Percentiles rank a stretch among this genome's conserved stretches.
Evolutionary conservation across 2,329 filamentous ascomycete species (phyloP).

Genomic region (Botrytis pseudocinerea): DNA sequence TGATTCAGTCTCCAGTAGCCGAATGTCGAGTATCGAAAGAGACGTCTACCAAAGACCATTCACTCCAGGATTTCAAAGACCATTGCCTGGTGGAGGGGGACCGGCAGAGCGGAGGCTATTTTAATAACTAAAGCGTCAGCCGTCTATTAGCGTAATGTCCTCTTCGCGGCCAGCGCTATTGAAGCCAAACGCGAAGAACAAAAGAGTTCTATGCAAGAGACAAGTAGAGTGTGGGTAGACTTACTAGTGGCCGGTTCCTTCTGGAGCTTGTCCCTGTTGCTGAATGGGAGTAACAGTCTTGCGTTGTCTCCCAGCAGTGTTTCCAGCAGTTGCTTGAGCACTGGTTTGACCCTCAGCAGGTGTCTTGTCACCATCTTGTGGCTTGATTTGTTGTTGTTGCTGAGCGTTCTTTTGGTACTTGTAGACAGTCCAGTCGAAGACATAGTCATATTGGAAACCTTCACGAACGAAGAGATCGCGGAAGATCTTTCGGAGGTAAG

Average conservation of each 20-base stretch:
- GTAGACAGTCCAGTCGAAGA: conserved; percentile 99
- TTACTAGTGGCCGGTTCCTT: conserved; percentile 18
- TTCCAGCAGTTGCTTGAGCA: conserved; percentile 72
- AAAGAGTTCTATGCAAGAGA: conserved; percentile 43
- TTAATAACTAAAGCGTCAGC: conserved; percentile 83
- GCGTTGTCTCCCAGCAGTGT: conserved; percentile 72
- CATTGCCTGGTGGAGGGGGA: conserved; percentile 68
- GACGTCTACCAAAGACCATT: background rate
- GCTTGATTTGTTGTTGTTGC: conserved; percentile 50
- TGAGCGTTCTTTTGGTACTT: conserved; percentile 98
- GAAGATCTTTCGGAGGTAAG: conserved; percentile 99
- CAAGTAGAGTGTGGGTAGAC: background rate
- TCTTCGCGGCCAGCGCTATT: conserved; percentile 72
- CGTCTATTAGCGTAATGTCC: conserved; percentile 70
- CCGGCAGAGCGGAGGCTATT: conserved; percentile 58
- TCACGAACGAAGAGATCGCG: conserved; percentile 98
- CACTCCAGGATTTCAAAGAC: conserved; percentile 14
- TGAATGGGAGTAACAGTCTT: conserved; percentile 55
- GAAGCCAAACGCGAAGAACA: conserved; percentile 79
- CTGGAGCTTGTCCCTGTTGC: conserved; percentile 10
- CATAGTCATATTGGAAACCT: conserved; percentile 99
- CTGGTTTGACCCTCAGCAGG: conserved; percentile 64
- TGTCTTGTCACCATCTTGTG: conserved; percentile 49
- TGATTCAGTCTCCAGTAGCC: background rate
- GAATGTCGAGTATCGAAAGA: conserved; percentile 12